phyloP scores from a whole-genome alignment of 495 filamentous ascomycete genomes.

The Annulohypoxylon nitens region DNA sequence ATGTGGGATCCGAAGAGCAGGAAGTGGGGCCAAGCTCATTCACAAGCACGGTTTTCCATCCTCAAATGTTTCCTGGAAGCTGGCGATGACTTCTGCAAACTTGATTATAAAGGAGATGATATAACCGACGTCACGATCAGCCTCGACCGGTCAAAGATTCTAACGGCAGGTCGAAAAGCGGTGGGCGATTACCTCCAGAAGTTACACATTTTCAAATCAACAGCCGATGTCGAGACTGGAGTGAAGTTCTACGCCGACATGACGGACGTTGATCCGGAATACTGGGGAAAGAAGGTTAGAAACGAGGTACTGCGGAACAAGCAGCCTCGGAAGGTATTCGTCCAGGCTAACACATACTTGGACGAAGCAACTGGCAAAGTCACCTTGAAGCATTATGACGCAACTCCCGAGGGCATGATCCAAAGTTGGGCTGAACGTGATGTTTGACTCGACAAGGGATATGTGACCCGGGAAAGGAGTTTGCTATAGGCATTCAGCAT shows the following conservation, averaged over 20 bases:
- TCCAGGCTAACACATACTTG: conserved; percentile 89
- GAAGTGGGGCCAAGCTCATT: conserved; percentile 97
- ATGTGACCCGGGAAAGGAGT: conserved; percentile 23
- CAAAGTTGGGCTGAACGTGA: conserved; percentile 83
- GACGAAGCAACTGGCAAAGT: conserved; percentile 77
- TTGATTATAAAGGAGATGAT: conserved; percentile 79
- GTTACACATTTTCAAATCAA: conserved; percentile 91
- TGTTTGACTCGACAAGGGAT: conserved; percentile 34
- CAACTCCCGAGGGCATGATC: conserved; percentile 86
- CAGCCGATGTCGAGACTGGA: conserved; percentile 82
- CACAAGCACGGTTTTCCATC: conserved; percentile 94
- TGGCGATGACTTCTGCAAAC: conserved; percentile 82
- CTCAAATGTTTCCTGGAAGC: conserved; percentile 90
- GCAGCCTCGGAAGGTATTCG: conserved; percentile 94
- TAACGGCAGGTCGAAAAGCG: conserved; percentile 72
- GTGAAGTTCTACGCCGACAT: conserved; percentile 83
- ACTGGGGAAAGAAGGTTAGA: conserved; percentile 81
- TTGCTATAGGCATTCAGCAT: conserved; percentile 31
- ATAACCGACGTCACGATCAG: conserved; percentile 83
- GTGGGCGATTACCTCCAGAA: conserved; percentile 93
- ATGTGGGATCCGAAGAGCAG: conserved; percentile 87
- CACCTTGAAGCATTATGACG: conserved; percentile 88
- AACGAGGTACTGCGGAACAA: conserved; percentile 86
- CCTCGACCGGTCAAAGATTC: conserved; percentile 86
- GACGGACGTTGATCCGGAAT: conserved; percentile 81